These are phyloP conservation scores for Podaxis pistillaris DNA, from an alignment of 768 basidiomycete species.

Conservation along the genomic window DNA sequence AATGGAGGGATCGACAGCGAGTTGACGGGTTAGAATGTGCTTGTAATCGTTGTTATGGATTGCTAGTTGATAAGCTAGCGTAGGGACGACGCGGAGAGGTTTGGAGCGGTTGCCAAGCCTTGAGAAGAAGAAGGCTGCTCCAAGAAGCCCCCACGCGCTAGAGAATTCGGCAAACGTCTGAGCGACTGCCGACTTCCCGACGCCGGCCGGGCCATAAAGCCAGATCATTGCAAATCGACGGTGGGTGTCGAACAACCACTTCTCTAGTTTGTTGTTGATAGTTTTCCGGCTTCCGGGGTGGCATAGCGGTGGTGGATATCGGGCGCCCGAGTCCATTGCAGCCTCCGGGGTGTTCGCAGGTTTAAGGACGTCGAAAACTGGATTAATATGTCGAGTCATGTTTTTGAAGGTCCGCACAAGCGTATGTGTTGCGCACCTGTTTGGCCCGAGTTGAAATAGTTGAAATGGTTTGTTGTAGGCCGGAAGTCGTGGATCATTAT, in stretches of 20 bases:
- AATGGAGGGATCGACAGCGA: not conserved
- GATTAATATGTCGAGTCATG: no score
- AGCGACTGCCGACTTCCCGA: not conserved
- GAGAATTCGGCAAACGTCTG: not conserved
- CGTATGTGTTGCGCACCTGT: not conserved
- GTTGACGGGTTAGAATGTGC: not conserved
- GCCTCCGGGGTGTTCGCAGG: not conserved
- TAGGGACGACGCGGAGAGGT: not conserved
- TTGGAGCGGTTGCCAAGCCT: not conserved
- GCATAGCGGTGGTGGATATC: not conserved
- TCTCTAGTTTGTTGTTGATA: not conserved
- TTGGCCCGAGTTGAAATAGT: not conserved
- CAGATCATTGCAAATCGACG: not conserved
- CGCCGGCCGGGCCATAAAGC: not conserved
- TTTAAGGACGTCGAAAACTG: not conserved
- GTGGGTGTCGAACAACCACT: not conserved
- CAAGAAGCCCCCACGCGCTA: not conserved
- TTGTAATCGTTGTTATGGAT: not conserved
- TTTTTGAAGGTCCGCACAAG: no score
- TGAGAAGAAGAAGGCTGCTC: not conserved
- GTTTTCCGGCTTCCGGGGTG: not conserved
- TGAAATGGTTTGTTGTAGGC: no score
- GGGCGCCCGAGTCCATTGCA: not conserved
- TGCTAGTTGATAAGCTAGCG: not conserved
- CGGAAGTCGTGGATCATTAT: not conserved